Evolutionary conservation across 192 early-diverging fungal genomes (phyloP), one percentile per base, ranked within the genome.

Genomic region (Pecoramyces ruminantium): DNA sequence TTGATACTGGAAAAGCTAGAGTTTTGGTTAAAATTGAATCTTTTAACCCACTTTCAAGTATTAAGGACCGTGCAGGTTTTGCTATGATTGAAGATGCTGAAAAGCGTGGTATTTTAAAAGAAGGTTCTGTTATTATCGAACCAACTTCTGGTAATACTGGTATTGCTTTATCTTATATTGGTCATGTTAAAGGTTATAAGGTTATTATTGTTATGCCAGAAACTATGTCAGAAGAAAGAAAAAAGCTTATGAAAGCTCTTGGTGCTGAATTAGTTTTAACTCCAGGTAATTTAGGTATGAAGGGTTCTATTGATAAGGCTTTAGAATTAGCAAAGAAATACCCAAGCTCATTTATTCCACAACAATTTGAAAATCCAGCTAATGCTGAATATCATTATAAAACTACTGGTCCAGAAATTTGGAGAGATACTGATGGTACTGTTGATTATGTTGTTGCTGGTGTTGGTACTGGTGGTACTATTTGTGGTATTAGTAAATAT

Each of bases 401-500:
- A 81, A 86, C 85, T 12, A 86, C 85, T 39, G 85, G 80, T 29
- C 67, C 80, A 29, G 85, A 86, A 80, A 86, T 86, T 79, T 79
- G 85, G 80, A 58, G 25, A 27, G 85, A 86, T 77, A 85, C 86
- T 79, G 82, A 78, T 2, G 85, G 84, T 25, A n/a, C 39, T 28
- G 27, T 86, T 21, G 84, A 85, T 58, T 85, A 86, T 38, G 80
- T 86, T 86, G 85, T 86, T 11, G 77, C 80, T 80, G 85, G 85
- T 28, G 85, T 82, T 81, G 85, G 85, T 39, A 86, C 85, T 34
- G 85, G 85, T 58, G 85, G 85, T 30, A 98, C 97, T 0, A 85
- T 99, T 1, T 91, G 95, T 13, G 97, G 97, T n/a, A 88, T 98
- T 0, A 84, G 94, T n/a, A 87, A 86, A n/a, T 97, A 90, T 83